A percentile compares a stretch with the other conserved stretches of the same genome.
Evolutionary conservation across 495 filamentous ascomycete species (phyloP).

Genomic region (Penicillium longicatenatum): DNA sequence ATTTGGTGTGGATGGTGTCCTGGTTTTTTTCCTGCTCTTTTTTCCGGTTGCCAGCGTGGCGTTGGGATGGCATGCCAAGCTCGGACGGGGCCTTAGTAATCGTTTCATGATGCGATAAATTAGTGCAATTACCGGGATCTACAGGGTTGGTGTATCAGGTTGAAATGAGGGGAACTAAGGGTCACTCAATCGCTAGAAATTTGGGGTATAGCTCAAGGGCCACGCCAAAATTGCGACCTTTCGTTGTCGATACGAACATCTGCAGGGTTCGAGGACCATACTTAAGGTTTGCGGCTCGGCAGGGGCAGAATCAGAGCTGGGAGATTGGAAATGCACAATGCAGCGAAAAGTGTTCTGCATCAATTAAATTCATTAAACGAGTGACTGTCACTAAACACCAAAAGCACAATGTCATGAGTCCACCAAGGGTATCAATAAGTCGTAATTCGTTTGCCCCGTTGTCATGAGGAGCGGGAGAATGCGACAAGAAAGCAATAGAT

Average conservation of each 20-base stretch:
- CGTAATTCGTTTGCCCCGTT: constrained; percentile 26
- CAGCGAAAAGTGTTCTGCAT: not conserved
- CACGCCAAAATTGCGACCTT: too few species aligned
- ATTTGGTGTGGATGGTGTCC: not conserved
- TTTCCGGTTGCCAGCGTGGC: constrained; percentile 2
- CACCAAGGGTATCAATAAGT: constrained; percentile 34
- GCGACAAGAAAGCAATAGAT: constrained; percentile 17
- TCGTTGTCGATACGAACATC: too few species aligned
- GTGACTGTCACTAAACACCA: constrained; percentile 16
- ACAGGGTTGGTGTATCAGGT: constrained; percentile 5
- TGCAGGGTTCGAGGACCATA: too few species aligned
- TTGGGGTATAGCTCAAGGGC: not conserved
- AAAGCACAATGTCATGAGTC: constrained; percentile 19
- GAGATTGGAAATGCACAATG: not conserved
- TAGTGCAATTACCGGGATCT: constrained; percentile 6
- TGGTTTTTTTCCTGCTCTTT: not conserved
- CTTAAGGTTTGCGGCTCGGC: too few species aligned
- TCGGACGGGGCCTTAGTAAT: constrained; percentile 14
- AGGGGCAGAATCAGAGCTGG: too few species aligned
- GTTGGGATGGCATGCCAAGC: constrained; percentile 1
- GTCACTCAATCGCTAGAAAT: not conserved
- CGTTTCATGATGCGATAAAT: not conserved
- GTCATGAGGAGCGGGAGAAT: constrained; percentile 19
- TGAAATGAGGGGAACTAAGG: not conserved
- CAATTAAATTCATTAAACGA: constrained; percentile 11